Evolutionary conservation across 345 rosid genomes (phyloP), one percentile per base, ranked within the genome.

Genomic region (Lepidium sativum): DNA sequence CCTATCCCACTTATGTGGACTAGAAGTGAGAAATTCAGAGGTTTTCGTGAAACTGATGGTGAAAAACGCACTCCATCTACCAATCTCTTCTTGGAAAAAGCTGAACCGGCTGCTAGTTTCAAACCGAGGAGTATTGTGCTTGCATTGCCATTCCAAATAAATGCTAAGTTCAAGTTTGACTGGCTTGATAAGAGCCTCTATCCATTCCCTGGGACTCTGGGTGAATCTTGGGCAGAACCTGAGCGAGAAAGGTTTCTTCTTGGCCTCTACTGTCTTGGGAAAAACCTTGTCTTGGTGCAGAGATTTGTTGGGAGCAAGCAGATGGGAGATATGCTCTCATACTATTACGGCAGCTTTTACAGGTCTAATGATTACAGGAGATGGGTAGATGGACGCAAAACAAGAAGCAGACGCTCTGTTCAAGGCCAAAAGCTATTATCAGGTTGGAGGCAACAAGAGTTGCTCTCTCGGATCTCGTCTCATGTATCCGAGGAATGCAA

Each of bases 241-340:
- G 89, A 87, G 65, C 65, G 47, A 53, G 75, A 78, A 42, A 70
- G 77, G 76, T 78, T 87, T 72, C 91, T 87, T 58, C 91, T 87
- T 38, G 87, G 85, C 51, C 76, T 87, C 70, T 87, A 83, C 74
- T 78, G 81, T 68, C 82, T 87, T 53, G 95, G 91, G 50, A 87
- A 82, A 50, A 82, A 83, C 71, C 83, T 87, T 67, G 71, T 63
- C 60, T 73, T 54, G 55, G 83, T 85, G 52, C 74, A 83, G 74
- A 79, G 72, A 40, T 83, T 83, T 77, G 83, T 83, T 67, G 86
- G 65, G 41, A 80, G 63, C 70, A 83, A 83, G 56, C 61, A 4
- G 17, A 83, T 85, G 84, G 89, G 87, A 39, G 84, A 83, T 67
- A 38, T 83, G 61, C 70, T 87, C 59, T 77, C 87, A 17, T 83